Percentiles rank a stretch among this genome's conserved stretches.
Evolutionary conservation across 345 rosid genomes (phyloP).

Genomic region (Garcia nutans): DNA sequence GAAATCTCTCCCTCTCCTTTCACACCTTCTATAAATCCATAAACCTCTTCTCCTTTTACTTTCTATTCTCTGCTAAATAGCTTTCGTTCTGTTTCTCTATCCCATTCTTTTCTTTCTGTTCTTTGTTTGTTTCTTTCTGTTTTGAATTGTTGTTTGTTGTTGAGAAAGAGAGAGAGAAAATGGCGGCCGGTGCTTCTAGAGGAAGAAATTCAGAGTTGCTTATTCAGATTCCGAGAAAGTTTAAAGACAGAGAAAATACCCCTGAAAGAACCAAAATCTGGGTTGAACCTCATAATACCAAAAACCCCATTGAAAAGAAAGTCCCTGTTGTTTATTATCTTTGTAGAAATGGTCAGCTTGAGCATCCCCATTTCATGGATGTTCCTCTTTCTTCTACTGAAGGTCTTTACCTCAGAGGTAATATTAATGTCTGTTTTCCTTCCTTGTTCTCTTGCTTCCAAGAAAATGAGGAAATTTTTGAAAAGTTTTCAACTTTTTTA

Average conservation of each 20-base stretch:
- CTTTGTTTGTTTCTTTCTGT: not conserved
- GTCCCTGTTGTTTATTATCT: conserved; percentile 86
- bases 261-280: conserved; percentile 50
- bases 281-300: conserved; percentile 45
- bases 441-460: conserved; percentile 4
- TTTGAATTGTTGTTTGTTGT: not conserved
- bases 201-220: conserved; percentile 37
- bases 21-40: conserved; percentile 20
- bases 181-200: conserved; percentile 55
- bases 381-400: conserved; percentile 70
- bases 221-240: conserved; percentile 40
- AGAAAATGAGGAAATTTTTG: not conserved
- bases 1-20: conserved; percentile 23
- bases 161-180: not conserved
- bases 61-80: not conserved
- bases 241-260: conserved; percentile 37
- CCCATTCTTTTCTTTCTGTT: no score
- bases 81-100: not conserved
- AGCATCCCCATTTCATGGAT: conserved; percentile 98
- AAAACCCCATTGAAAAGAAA: conserved; percentile 35
- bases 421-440: not conserved
- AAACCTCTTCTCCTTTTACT: conserved; percentile 14
- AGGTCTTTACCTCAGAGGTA: conserved; percentile 85
- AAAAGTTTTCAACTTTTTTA: not conserved
- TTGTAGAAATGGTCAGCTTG: conserved; percentile 83